A percentile compares a stretch with the other conserved stretches of the same genome.
Evolutionary conservation across 2,329 filamentous ascomycete genomes (phyloP).

Genomic region (Diaporthe vaccinii): DNA sequence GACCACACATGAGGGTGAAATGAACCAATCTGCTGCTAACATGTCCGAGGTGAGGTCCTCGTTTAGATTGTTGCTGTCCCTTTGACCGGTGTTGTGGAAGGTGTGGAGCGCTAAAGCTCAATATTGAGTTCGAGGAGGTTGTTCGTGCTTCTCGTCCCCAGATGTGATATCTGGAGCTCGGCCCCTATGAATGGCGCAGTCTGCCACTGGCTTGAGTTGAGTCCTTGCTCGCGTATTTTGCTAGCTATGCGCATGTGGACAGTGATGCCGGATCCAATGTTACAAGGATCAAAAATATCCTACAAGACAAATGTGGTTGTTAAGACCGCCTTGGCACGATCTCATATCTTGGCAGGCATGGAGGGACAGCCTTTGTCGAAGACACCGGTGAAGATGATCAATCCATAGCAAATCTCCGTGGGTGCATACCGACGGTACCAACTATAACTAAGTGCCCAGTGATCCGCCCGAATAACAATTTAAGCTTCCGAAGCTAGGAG

Average conservation of each 20-base stretch:
- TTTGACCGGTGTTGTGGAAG: constrained; percentile 71
- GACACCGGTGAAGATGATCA: not conserved
- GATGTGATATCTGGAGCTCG: constrained; percentile 65
- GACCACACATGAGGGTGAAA: constrained; percentile 62
- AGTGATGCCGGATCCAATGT: too few species aligned
- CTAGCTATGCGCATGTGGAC: too few species aligned
- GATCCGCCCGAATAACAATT: too few species aligned
- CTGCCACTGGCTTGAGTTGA: not conserved
- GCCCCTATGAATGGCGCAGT: constrained; percentile 68
- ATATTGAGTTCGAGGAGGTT: constrained; percentile 60
- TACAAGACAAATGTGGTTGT: not conserved
- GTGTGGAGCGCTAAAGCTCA: constrained; percentile 62
- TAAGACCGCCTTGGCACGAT: constrained; percentile 50
- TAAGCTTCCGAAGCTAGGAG: not conserved
- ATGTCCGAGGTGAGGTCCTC: constrained; percentile 75
- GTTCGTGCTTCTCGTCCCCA: constrained; percentile 48
- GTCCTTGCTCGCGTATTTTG: not conserved
- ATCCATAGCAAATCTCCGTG: not conserved
- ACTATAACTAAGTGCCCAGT: too few species aligned
- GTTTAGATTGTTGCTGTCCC: constrained; percentile 71
- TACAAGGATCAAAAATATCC: not conserved
- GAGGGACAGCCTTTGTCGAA: not conserved
- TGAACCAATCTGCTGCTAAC: constrained; percentile 65
- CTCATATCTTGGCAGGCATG: not conserved
- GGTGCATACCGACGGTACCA: not conserved